phyloP scores from a whole-genome alignment of 768 basidiomycete species.

The Stropharia rugosoannulata region DNA sequence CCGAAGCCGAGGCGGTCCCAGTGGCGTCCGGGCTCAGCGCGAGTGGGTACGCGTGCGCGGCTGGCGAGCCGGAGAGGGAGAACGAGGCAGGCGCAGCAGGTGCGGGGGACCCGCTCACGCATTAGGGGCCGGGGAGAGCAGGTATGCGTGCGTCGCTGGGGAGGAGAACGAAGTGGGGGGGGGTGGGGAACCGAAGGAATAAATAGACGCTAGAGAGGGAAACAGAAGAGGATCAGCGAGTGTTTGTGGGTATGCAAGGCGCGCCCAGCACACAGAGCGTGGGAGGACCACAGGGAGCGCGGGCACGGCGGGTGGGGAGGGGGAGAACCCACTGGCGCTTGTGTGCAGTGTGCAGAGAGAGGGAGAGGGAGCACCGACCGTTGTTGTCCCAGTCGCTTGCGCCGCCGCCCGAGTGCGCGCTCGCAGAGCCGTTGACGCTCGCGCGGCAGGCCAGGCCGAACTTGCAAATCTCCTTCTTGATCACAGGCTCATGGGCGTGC shows the following conservation, averaged over 20 bases:
- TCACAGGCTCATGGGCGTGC: slow-evolving; percentile 14
- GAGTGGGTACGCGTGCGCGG: not conserved
- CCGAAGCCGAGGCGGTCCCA: slow-evolving; percentile 26
- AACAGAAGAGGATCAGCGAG: not conserved
- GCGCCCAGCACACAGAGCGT: not conserved
- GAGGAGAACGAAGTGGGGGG: slow-evolving; percentile 72
- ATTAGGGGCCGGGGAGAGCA: slow-evolving; percentile 29
- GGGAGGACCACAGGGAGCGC: not conserved
- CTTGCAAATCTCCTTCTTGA: slow-evolving; percentile 69
- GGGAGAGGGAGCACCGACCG: slow-evolving; percentile 45
- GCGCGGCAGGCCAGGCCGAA: slow-evolving; percentile 31
- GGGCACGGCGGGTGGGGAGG: not conserved
- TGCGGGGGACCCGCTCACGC: too few species aligned
- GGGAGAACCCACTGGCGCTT: slow-evolving; percentile 6
- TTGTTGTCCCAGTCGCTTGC: slow-evolving; percentile 83
- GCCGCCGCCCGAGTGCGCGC: slow-evolving; percentile 52
- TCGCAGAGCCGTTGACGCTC: slow-evolving; percentile 55
- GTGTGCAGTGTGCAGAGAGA: slow-evolving; percentile 9
- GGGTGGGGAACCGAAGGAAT: slow-evolving; percentile 59
- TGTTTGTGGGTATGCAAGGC: not conserved
- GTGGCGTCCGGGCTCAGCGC: not conserved
- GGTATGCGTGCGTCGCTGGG: slow-evolving; percentile 51
- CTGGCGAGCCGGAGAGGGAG: too few species aligned
- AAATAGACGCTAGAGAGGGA: slow-evolving; percentile 39
- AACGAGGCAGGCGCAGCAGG: not conserved